Evolutionary conservation across 371 early-diverging fungal species (phyloP).

Genomic region (Batkoa obscura): DNA sequence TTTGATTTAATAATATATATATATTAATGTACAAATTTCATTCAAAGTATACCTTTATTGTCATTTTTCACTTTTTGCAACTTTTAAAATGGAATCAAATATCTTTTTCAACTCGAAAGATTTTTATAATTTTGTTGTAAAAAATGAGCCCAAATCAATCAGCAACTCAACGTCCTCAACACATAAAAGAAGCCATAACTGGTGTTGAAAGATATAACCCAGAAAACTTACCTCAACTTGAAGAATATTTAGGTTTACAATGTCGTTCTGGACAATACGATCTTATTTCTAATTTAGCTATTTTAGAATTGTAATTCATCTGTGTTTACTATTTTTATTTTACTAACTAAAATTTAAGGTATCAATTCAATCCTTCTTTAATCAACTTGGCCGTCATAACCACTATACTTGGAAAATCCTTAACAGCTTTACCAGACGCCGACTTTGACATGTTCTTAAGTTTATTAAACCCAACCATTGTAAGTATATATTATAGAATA

Average conservation of each 20-base stretch:
- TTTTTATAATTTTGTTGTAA: no score
- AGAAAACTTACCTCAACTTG: slow-evolving; percentile 56
- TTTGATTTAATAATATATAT: no score
- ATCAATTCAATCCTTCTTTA: slow-evolving; percentile 74
- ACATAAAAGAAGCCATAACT: slow-evolving; percentile 50
- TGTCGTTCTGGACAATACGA: slow-evolving; percentile 60
- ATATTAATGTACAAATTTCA: no score
- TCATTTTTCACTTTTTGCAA: no score
- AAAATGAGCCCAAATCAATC: no score
- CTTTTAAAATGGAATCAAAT: no score
- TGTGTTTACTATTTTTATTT: no score
- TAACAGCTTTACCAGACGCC: slow-evolving; percentile 64
- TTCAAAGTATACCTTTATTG: no score
- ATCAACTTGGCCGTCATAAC: slow-evolving; percentile 45
- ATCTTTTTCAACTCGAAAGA: no score
- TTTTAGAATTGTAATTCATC: slow-evolving; percentile 63
- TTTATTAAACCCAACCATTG: slow-evolving; percentile 23
- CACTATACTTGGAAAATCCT: slow-evolving; percentile 59
- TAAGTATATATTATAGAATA: not conserved
- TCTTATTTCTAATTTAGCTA: slow-evolving; percentile 72
- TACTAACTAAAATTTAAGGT: no score
- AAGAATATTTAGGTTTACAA: slow-evolving; percentile 61
- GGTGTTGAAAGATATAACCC: slow-evolving; percentile 80
- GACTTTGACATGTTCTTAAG: slow-evolving; percentile 80
- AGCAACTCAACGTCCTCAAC: slow-evolving; percentile 61